Conservation (phyloP, 768 basidiomycete genomes). For the Boletus speciosus region DNA sequence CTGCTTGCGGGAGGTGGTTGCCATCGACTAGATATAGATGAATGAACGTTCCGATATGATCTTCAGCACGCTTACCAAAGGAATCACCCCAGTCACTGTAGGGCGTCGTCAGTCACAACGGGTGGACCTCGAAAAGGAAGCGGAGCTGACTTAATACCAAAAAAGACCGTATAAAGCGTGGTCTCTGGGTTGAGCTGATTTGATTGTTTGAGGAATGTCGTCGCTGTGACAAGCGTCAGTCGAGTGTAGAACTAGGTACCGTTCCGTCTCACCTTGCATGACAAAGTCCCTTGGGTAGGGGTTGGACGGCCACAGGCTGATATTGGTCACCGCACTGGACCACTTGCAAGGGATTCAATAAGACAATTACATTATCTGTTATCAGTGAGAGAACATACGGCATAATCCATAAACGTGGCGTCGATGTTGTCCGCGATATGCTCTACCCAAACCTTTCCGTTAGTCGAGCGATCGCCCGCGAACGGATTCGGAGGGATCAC, state of each 20-base stretch:
- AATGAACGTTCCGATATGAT: not conserved
- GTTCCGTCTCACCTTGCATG: constrained; percentile 38
- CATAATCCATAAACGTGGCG: constrained; percentile 48
- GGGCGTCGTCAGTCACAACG: not conserved
- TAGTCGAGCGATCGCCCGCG: constrained; percentile 50
- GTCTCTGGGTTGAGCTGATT: constrained; percentile 43
- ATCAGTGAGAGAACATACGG: constrained; percentile 32
- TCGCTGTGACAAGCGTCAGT: constrained; percentile 27
- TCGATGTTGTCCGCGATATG: constrained; percentile 38
- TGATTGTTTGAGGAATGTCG: constrained; percentile 42
- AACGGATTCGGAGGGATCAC: constrained; percentile 40
- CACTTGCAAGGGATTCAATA: constrained; percentile 18
- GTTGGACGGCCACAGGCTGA: constrained; percentile 50
- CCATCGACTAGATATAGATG: constrained; percentile 36
- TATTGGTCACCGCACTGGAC: constrained; percentile 44
- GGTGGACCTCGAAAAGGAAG: not conserved
- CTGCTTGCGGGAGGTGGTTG: constrained; percentile 44
- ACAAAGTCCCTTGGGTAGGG: constrained; percentile 46
- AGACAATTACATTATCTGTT: not conserved
- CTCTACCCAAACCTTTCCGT: constrained; percentile 52
- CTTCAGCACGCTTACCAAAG: constrained; percentile 28
- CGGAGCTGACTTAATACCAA: constrained; percentile 50
- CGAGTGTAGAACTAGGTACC: not conserved
- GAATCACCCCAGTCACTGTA: constrained; percentile 44
- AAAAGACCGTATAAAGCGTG: constrained; percentile 51